Base-by-base conservation (phyloP, 202 grass and related monocot genomes). In the Digitaria exilis region DNA sequence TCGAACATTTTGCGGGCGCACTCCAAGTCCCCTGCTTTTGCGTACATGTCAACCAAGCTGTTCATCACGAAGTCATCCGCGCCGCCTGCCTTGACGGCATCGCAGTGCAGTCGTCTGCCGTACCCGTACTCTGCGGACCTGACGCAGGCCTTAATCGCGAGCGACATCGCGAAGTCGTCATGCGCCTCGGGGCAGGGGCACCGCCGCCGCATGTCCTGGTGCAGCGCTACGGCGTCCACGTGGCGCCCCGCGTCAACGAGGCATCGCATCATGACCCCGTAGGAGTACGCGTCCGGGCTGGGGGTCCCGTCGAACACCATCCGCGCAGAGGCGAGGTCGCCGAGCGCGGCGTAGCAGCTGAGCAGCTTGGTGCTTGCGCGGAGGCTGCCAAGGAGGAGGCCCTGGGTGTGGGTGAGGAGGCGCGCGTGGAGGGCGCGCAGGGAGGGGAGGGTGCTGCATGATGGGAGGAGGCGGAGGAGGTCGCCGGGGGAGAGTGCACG, bases 11-110 rank as follows among this genome's bases (percentile, higher is more conserved):
- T 83, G 16, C 71, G 64, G 18, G 73, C 69, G 72, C 49, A 71
- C 4, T 85, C 75, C 69, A 93, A 26, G 49, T 96, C 84, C 18
- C 72, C 83, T 2, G 46, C 41, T 79, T 96, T 93, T 1, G 84
- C 74, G 3, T 91, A 87, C 84, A 91, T 73, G 17, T 87, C 87
- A 12, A 94, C 59, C 77, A 94, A 34, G 67, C 57, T 62, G 69
- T 91, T 94, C 82, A 80, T 77, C 56, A 89, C 87, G 32, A 94
- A 94, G 61, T 26, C 61, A 35, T 94, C 89, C 9, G 28, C 84
- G 19, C 79, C 39, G 11, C 84, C 92, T 28, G 42, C 84, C 66
- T 85, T 94, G 75, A 84, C 24, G 28, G 41, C 79, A 49, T 24
- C 63, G 26, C 84, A 88, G 28, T 94, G 89, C 42, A 91, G 44